Evolutionary conservation across 1,139 yeast genomes (phyloP).

Genomic region (Scheffersomyces stambukii): DNA sequence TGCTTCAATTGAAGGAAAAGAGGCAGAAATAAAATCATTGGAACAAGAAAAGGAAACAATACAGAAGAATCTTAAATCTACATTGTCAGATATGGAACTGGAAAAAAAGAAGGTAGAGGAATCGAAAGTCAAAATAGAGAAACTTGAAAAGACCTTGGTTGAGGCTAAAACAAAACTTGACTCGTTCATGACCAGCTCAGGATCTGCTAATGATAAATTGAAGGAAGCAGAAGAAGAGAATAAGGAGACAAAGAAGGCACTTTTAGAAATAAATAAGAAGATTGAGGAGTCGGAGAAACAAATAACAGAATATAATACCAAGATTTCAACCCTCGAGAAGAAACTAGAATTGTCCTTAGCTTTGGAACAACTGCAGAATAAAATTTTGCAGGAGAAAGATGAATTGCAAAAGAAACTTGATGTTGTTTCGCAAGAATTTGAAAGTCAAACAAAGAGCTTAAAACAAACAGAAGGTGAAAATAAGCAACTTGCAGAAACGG

Average conservation of each 20-base stretch:
- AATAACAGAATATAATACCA: constrained; percentile 8
- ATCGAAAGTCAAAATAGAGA: constrained; percentile 1
- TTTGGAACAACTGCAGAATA: constrained; percentile 5
- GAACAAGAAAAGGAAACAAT: constrained; percentile 2
- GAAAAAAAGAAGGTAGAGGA: background rate
- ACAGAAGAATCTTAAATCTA: constrained; percentile 1
- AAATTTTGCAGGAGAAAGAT: constrained; percentile 3
- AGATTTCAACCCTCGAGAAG: constrained; percentile 8
- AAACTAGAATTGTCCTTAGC: background rate
- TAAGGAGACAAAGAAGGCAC: constrained; percentile 3
- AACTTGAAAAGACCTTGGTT: constrained; percentile 5
- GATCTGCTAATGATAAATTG: constrained; percentile 3
- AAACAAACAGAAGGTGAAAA: constrained; percentile 3
- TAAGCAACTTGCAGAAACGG: constrained; percentile 2
- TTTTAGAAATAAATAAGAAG: constrained; percentile 5
- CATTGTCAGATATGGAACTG: background rate
- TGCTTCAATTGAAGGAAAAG: constrained; percentile 2
- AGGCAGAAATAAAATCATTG: constrained; percentile 3
- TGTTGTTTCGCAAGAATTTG: background rate
- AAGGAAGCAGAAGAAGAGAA: constrained; percentile 2
- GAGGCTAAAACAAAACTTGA: constrained; percentile 3
- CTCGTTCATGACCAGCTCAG: constrained; percentile 1
- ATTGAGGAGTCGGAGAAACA: constrained; percentile 4
- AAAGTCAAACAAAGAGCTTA: constrained; percentile 4
- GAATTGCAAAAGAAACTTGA: constrained; percentile 11